phyloP scores from a whole-genome alignment of 2,329 filamentous ascomycete genomes.

The Westerdykella sp. region DNA sequence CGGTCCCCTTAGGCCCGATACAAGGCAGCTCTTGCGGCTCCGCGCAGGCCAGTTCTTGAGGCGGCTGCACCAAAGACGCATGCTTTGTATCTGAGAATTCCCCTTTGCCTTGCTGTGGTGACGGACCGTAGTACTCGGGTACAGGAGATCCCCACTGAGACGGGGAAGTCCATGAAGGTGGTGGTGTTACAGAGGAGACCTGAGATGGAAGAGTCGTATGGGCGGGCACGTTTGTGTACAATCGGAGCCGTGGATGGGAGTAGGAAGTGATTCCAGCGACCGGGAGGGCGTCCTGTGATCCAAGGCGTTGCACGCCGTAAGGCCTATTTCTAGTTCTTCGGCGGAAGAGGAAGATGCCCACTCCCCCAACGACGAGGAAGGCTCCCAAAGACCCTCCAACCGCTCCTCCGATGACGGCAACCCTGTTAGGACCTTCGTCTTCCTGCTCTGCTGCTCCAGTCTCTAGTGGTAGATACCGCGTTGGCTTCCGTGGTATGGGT shows the following conservation, averaged over 20 bases:
- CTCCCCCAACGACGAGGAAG: background rate
- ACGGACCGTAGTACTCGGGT: background rate
- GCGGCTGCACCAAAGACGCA: background rate
- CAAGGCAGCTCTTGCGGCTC: background rate
- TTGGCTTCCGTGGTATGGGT: conserved; percentile 12
- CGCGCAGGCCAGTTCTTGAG: background rate
- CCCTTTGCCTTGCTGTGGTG: background rate
- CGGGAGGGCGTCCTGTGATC: background rate
- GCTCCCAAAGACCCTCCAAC: conserved; percentile 5
- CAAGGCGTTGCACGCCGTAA: background rate
- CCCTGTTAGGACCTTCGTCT: background rate
- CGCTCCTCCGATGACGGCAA: conserved; percentile 3
- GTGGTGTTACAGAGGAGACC: background rate
- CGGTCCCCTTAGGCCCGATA: no score
- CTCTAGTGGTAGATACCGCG: conserved; percentile 3
- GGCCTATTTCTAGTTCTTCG: background rate
- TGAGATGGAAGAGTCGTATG: background rate
- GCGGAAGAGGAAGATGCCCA: background rate
- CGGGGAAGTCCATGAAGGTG: background rate
- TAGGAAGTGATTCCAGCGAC: background rate
- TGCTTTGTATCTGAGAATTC: background rate
- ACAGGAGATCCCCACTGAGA: background rate
- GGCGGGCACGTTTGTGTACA: background rate
- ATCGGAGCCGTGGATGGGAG: background rate
- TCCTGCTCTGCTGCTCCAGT: background rate